Percentiles rank a stretch among this genome's conserved stretches.
Evolutionary conservation across 768 basidiomycete species (phyloP).

Genomic region (Astraeus odoratus): DNA sequence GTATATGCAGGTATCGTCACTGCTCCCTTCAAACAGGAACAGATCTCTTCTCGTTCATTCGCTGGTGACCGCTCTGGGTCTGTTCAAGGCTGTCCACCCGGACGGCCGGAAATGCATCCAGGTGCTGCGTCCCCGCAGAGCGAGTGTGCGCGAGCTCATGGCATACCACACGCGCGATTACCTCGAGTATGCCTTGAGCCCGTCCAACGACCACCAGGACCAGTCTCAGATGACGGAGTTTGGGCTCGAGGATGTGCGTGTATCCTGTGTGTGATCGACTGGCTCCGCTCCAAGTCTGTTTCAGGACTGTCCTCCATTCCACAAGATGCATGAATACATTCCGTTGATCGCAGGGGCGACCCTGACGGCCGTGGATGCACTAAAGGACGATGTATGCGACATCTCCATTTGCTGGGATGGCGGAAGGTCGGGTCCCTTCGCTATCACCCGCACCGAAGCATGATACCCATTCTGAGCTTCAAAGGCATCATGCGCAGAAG

Average conservation of each 20-base stretch:
- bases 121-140: slow-evolving; percentile 48
- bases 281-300: slow-evolving; percentile 1
- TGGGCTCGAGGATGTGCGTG: slow-evolving; percentile 53
- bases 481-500: slow-evolving; percentile 79
- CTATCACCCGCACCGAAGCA: neutral
- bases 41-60: slow-evolving; percentile 64
- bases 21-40: slow-evolving; percentile 63
- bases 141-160: slow-evolving; percentile 49
- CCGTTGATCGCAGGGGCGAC: slow-evolving; percentile 69
- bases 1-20: slow-evolving; percentile 36
- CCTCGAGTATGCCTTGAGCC: slow-evolving; percentile 49
- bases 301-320: slow-evolving; percentile 82
- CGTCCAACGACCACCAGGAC: slow-evolving; percentile 21
- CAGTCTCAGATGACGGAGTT: slow-evolving; percentile 31
- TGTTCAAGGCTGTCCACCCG: slow-evolving; percentile 32
- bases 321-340: slow-evolving; percentile 61
- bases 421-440: slow-evolving; percentile 45
- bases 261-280: neutral
- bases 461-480: neutral
- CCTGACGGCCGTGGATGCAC: slow-evolving; percentile 59
- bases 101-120: slow-evolving; percentile 25
- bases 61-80: slow-evolving; percentile 45
- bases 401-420: slow-evolving; percentile 89
- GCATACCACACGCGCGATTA: slow-evolving; percentile 70
- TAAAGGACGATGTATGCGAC: slow-evolving; percentile 45